Evolutionary conservation across 2,329 filamentous ascomycete genomes (phyloP), one percentile per base, ranked within the genome.

Genomic region (Geosmithia flava): DNA sequence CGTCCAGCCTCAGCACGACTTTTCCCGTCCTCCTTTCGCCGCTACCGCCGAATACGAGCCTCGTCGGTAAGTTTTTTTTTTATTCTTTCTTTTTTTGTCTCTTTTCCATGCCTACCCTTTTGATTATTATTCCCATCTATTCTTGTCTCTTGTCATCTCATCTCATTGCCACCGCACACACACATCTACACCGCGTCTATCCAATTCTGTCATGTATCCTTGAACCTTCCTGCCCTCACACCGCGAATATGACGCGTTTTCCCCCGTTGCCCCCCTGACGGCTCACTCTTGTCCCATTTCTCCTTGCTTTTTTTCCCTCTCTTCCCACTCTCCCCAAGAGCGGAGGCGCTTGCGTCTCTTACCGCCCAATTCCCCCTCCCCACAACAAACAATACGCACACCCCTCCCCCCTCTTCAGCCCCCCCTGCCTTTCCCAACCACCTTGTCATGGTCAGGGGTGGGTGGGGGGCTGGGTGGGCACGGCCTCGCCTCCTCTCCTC

Each of bases 1-100:
- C 41, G 59, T 64, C 53, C 67, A 65, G 55, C 71, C 80, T 61
- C 71, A 79, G 55, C 66, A 65, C 64, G 72, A 69, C 11, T 6
- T 37, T 37, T 5, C 76, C 80, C 59, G 67, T 75, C 72, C 33
- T 39, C 46, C 42, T 48, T 53, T 50, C 33, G 33, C 33, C 33
- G 33, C 33, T 11, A 13, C 45, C 50, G 44, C 43, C 37, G 43
- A 30, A 20, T 46, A 45, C 47, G 47, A 45, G 37, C 29, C 30
- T 8, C 30, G 47, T 33, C 47, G 43, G 47, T 49, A 45, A 49
- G 45, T 47, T 33, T n/a, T 40, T 16, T n/a, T 27, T 47, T 20
- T 13, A 40, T 47, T 19, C 42, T 23, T 44, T 44, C 20, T 20
- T 44, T 44, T 23, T 16, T 27, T 42, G 10, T 3, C 40, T 42